A percentile compares a stretch with the other conserved stretches of the same genome.
Conservation (phyloP, 148 eudicot species). For the Drosera capensis region DNA sequence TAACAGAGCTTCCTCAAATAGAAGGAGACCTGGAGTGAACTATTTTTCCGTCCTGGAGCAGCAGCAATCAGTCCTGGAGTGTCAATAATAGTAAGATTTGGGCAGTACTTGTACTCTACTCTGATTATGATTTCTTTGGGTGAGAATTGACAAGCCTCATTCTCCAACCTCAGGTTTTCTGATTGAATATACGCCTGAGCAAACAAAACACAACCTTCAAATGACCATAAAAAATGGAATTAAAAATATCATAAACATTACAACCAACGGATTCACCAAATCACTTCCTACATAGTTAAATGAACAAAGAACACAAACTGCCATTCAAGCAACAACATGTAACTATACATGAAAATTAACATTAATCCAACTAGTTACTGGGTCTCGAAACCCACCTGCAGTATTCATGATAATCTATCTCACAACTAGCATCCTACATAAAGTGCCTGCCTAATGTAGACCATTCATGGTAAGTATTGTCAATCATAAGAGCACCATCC, state of each 20-base stretch:
- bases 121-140: slow-evolving; percentile 78
- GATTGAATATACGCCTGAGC: slow-evolving; percentile 85
- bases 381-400: too few species aligned
- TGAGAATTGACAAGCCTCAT: slow-evolving; percentile 80
- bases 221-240: neutral
- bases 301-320: too few species aligned
- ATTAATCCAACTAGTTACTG: too few species aligned
- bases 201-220: slow-evolving; percentile 1
- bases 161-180: slow-evolving; percentile 87
- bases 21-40: slow-evolving; percentile 55
- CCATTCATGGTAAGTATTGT: too few species aligned
- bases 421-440: too few species aligned
- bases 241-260: neutral
- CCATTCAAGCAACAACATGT: too few species aligned
- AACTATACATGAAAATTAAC: too few species aligned
- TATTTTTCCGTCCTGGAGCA: slow-evolving; percentile 79
- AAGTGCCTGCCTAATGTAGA: too few species aligned
- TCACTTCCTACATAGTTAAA: too few species aligned
- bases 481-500: too few species aligned
- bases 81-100: slow-evolving; percentile 92
- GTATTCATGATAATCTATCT: too few species aligned
- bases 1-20: neutral
- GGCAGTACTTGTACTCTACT: slow-evolving; percentile 86
- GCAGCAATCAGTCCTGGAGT: slow-evolving; percentile 98
- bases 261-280: neutral